A percentile compares a stretch with the other conserved stretches of the same genome.
Conservation (phyloP, 2,329 filamentous ascomycete genomes). For the Phialocephala sp. region DNA sequence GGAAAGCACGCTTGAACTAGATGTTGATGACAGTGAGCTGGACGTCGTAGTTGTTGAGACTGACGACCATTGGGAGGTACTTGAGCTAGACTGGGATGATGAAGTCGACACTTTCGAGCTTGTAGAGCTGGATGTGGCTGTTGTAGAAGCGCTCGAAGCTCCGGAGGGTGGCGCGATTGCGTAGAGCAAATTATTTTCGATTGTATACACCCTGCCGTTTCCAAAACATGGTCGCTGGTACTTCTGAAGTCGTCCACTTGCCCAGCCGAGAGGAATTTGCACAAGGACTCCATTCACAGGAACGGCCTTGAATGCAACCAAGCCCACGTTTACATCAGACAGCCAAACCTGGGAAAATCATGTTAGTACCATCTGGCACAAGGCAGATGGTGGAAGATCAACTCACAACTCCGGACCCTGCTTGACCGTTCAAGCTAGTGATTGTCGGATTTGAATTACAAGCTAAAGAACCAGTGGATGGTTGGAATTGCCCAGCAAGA, state of each 20-base stretch:
- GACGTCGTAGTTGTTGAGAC: too few relatives aligned
- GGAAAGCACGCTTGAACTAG: too few relatives aligned
- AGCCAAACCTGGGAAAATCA: slow-evolving; percentile 7
- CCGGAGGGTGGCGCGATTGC: neutral
- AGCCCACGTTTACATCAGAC: slow-evolving; percentile 46
- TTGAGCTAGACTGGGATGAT: too few relatives aligned
- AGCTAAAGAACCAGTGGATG: neutral
- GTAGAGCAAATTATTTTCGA: slow-evolving; percentile 46
- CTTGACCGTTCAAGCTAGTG: slow-evolving; percentile 15
- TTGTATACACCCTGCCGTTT: slow-evolving; percentile 58
- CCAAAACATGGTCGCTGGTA: slow-evolving; percentile 62
- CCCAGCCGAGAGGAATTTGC: slow-evolving; percentile 47
- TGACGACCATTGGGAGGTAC: too few relatives aligned
- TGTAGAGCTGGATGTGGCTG: neutral
- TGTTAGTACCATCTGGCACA: too few relatives aligned
- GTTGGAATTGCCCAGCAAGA: slow-evolving; percentile 6
- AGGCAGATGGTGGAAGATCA: neutral
- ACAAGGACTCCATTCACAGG: slow-evolving; percentile 51
- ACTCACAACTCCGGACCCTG: slow-evolving; percentile 15
- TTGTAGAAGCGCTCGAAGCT: neutral
- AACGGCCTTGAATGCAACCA: slow-evolving; percentile 57
- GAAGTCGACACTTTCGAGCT: too few relatives aligned
- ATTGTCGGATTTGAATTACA: slow-evolving; percentile 2
- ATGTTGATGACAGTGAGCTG: too few relatives aligned
- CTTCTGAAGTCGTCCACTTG: slow-evolving; percentile 58